Base-by-base conservation (phyloP, 306 rosid genomes). In the Herpetospermum pedunculosum region DNA sequence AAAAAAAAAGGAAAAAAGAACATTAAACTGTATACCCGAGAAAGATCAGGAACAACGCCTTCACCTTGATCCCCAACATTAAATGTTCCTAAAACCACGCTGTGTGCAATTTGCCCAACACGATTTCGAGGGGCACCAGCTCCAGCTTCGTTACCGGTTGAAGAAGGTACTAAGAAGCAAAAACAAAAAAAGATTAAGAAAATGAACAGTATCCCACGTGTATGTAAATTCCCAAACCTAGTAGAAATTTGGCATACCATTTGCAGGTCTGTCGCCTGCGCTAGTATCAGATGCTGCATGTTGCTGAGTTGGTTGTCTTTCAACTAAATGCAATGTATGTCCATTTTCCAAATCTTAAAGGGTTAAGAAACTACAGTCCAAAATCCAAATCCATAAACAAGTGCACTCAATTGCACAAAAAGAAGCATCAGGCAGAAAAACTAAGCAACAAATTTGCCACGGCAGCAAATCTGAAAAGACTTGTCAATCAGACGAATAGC, bases 61-160 rank as follows among this genome's bases (percentile, higher is more conserved):
- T 95, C 99, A 80, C 90, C 89, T 83, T 95, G 97, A 26, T 95
- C 99, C 64, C 90, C 99, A 65, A 91, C 86, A 77, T 95, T 95
- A 82, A 91, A 87, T 48, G 97, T 86, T 81, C 99, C 99, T 10
- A 95, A 89, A 83, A 95, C 97, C 63, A 95, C 96, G 80, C 97
- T 95, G 78, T 95, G 99, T 69, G 99, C 88, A 77, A 95, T 84
- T 79, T 91, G 97, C 48, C 97, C 99, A 50, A 86, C 78, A 54
- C 92, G 97, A 57, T 79, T 83, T 55, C 91, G 92, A 73, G 88
- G 88, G 63, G 80, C 80, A 53, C 91, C 92, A 30, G 83, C 59
- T 78, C 73, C 80, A 21, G 81, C 80, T 70, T 95, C 97, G 72
- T 82, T 89, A 72, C 87, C 96, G 85, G 83, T 80, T 55, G 59